phyloP scores from a whole-genome alignment of 2,329 filamentous ascomycete species.

The Waltergamsia citrina region DNA sequence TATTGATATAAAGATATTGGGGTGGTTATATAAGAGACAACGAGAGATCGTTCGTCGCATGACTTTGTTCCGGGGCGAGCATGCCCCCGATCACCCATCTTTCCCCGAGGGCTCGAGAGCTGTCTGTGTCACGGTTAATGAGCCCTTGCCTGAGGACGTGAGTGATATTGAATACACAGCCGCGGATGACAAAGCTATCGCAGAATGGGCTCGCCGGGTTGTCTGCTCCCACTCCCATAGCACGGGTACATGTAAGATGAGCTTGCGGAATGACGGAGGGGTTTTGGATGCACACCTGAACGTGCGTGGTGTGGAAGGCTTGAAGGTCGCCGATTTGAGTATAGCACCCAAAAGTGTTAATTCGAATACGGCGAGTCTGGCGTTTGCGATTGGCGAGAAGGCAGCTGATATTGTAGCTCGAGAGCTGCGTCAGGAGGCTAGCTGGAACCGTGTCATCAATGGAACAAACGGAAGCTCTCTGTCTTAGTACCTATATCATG shows the following conservation, averaged over 20 bases:
- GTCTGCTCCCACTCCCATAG: conserved; percentile 30
- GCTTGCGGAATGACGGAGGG: conserved; percentile 20
- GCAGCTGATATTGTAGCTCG: conserved; percentile 13
- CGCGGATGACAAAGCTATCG: conserved; percentile 37
- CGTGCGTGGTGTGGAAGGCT: conserved; percentile 27
- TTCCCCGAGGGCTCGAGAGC: conserved; percentile 31
- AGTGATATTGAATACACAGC: conserved; percentile 34
- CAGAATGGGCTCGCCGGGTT: conserved; percentile 25
- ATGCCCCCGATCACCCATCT: conserved; percentile 27
- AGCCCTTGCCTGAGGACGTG: conserved; percentile 12
- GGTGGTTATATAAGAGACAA: conserved; percentile 56
- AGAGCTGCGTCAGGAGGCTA: conserved; percentile 5
- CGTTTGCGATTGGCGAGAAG: conserved; percentile 28
- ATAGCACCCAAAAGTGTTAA: conserved; percentile 23
- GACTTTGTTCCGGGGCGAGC: conserved; percentile 36
- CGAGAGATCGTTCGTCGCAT: conserved; percentile 51
- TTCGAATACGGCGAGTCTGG: conserved; percentile 30
- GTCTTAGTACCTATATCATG: neutral
- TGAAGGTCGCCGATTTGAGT: conserved; percentile 27
- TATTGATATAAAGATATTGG: conserved; percentile 44
- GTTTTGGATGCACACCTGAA: conserved; percentile 28
- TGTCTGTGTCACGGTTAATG: conserved; percentile 14
- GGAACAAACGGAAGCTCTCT: neutral
- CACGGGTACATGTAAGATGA: conserved; percentile 32
- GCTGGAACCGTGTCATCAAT: neutral